Base-by-base conservation (phyloP, 2,329 filamentous ascomycete species). In the Dryadomyces quercus-mongolicae region DNA sequence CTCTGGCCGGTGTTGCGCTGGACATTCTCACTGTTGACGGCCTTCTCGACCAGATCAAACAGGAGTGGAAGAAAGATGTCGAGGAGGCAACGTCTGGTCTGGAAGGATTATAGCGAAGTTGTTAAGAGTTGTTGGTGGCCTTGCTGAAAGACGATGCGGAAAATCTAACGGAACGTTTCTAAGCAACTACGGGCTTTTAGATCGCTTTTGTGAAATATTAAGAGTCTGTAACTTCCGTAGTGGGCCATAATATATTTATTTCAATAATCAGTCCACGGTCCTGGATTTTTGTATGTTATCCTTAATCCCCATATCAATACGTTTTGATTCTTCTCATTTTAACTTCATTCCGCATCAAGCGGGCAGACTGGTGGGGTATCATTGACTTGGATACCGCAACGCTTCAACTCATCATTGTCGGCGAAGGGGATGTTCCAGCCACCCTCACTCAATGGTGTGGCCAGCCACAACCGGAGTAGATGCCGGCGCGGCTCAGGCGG, bases 321-420 rank as follows among this genome's bases (percentile, higher is more conserved):
- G 25, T 31, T 31, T 31, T 31, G 25, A 8, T 4, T 4, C 8
- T 31, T 31, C 25, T 31, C 25, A 31, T 40, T 40, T 40, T 9
- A 40, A 13, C 36, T 3, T 48, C 42, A 92, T 68, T 92, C 88
- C 0, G 86, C 88, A 71, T 92, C 87, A 50, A 90, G 71, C 10
- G 85, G 84, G 45, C 85, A 86, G 51, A 83, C 80, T 1, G 89
- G 89, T 9, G 85, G 73, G 25, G 77, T 86, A 66, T 94, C 81
- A 67, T 95, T 80, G 2, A 95, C 89, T 71, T 95, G 90, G 60
- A 95, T 88, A 0, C 89, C 90, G 8, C 88, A 88, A 18, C 90
- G 77, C 79, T 94, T 95, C 78, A 87, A 88, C 75, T 93, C 85
- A 54, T 79, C 73, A 54, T 80, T 85, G 68, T 95, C 90, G 62